These are phyloP conservation scores for Immersiella caudata DNA, from an alignment of 495 filamentous ascomycete genomes.

Conservation along the genomic window DNA sequence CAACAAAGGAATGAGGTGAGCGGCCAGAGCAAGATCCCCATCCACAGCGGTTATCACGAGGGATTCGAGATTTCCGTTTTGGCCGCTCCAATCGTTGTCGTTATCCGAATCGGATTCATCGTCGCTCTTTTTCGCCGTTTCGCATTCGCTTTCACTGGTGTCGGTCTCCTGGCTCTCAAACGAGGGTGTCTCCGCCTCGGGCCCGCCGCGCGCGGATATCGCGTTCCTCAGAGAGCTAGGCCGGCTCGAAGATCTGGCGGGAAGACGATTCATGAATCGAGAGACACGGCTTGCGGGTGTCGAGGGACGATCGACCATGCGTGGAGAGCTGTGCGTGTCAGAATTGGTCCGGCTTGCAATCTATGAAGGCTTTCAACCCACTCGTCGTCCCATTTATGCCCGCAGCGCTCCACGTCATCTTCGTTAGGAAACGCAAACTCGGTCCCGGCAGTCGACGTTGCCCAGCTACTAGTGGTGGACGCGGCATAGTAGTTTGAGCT, in stretches of 20 bases:
- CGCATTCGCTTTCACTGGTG: slow-evolving; percentile 26
- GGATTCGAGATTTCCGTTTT: slow-evolving; percentile 32
- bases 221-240: slow-evolving; percentile 27
- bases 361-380: slow-evolving; percentile 12
- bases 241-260: slow-evolving; percentile 21
- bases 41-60: slow-evolving; percentile 31
- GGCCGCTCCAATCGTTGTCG: slow-evolving; percentile 34
- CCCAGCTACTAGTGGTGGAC: slow-evolving; percentile 29
- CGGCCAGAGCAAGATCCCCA: slow-evolving; percentile 28
- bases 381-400: slow-evolving; percentile 31
- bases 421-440: slow-evolving; percentile 26
- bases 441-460: slow-evolving; percentile 26
- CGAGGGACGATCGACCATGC: slow-evolving; percentile 18
- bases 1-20: slow-evolving; percentile 29
- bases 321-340: slow-evolving; percentile 11
- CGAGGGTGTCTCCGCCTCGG: neutral
- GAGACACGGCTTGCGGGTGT: slow-evolving; percentile 17
- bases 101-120: slow-evolving; percentile 21
- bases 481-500: slow-evolving; percentile 28
- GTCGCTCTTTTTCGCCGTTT: slow-evolving; percentile 15
- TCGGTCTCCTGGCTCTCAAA: slow-evolving; percentile 22
- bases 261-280: slow-evolving; percentile 16
- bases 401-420: slow-evolving; percentile 24
- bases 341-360: neutral
- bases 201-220: slow-evolving; percentile 18